Conservation (phyloP, 768 basidiomycete species). For the Lactarius hengduanensis region DNA sequence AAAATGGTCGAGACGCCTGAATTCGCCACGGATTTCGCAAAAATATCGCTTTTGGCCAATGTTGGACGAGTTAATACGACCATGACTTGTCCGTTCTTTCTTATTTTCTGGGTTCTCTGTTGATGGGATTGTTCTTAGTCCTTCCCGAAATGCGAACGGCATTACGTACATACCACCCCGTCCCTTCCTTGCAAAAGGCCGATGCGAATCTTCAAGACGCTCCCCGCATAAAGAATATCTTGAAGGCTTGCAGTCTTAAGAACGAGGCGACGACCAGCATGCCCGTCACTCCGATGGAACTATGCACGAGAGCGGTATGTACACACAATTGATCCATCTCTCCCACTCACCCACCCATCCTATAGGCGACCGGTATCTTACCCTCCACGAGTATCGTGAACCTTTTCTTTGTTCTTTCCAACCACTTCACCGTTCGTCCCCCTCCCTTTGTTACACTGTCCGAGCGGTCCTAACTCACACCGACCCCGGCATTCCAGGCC, state of each 20-base stretch:
- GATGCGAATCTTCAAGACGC: conserved; percentile 74
- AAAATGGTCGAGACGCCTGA: conserved; percentile 60
- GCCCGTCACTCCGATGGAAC: conserved; percentile 56
- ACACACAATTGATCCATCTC: background rate
- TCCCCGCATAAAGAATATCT: conserved; percentile 71
- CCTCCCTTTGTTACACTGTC: background rate
- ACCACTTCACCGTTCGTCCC: conserved; percentile 44
- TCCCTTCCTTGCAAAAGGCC: conserved; percentile 68
- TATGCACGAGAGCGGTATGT: conserved; percentile 53
- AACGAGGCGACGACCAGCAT: conserved; percentile 43
- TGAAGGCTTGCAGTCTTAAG: conserved; percentile 58
- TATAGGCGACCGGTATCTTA: conserved; percentile 42
- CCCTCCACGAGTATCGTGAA: conserved; percentile 74
- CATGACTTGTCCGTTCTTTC: conserved; percentile 59
- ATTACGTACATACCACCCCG: conserved; percentile 73
- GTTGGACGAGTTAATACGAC: conserved; percentile 82
- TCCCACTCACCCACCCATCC: conserved; percentile 13
- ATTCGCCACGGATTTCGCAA: conserved; percentile 70
- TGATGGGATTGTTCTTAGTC: conserved; percentile 41
- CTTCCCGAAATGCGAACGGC: conserved; percentile 80
- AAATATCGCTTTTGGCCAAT: conserved; percentile 71
- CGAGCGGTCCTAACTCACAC: background rate
- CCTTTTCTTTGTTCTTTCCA: conserved; percentile 65
- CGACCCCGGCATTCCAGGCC: conserved; percentile 27
- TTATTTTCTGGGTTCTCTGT: background rate